Evolutionary conservation across 345 rosid genomes (phyloP).

Genomic region (Turnera subulata): DNA sequence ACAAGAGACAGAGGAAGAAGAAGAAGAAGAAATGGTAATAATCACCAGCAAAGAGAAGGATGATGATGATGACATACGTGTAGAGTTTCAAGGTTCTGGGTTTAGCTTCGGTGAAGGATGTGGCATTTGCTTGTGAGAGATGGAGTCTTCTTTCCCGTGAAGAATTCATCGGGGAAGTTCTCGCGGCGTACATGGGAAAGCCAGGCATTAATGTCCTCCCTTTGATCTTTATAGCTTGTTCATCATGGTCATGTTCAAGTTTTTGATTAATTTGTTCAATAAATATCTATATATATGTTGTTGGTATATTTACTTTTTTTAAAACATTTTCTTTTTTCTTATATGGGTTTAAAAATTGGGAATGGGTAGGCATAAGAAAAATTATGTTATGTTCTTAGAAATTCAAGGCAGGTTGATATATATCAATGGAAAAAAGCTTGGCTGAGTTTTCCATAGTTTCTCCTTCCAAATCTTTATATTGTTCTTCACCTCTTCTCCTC

Average conservation of each 20-base stretch:
- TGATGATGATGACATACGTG: no score
- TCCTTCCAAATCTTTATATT: neutral
- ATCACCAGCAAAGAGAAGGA: no score
- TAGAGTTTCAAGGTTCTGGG: neutral
- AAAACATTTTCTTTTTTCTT: neutral
- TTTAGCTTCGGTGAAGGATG: neutral
- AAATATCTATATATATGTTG: neutral
- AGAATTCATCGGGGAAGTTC: neutral
- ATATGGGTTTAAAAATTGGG: neutral
- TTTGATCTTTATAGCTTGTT: neutral
- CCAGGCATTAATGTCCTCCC: conserved; percentile 40
- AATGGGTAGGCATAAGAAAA: no score
- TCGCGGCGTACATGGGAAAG: conserved; percentile 61
- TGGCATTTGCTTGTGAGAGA: neutral
- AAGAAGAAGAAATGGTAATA: conserved; percentile 11
- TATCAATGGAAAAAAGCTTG: neutral
- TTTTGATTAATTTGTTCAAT: neutral
- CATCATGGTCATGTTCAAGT: neutral
- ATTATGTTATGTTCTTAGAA: no score
- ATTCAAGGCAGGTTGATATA: conserved; percentile 6
- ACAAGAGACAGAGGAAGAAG: neutral
- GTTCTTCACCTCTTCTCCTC: no score
- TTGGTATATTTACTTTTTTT: neutral
- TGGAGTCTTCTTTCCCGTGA: conserved; percentile 2
- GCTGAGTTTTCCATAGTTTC: neutral